Percentiles rank a stretch among this genome's conserved stretches.
Evolutionary conservation across 1,139 yeast species (phyloP).

Genomic region (Pichia sp.): DNA sequence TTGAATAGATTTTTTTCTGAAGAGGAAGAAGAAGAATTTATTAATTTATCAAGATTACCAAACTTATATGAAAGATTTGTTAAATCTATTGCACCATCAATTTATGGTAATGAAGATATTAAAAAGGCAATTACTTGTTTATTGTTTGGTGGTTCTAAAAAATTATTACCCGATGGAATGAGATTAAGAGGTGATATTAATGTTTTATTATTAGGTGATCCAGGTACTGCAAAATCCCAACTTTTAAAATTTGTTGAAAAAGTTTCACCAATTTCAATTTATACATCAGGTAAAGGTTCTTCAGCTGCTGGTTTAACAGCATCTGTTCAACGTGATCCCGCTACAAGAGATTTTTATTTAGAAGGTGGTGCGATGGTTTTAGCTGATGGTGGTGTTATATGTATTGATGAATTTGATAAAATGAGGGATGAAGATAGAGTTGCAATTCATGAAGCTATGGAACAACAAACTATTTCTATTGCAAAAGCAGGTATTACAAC

Average conservation of each 20-base stretch:
- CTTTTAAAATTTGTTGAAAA: constrained; percentile 90
- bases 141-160: constrained; percentile 91
- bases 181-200: constrained; percentile 95
- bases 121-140: constrained; percentile 91
- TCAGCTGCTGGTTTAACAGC: constrained; percentile 99
- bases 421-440: constrained; percentile 99
- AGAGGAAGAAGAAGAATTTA: constrained; percentile 89
- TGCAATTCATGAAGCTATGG: constrained; percentile 99
- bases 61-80: constrained; percentile 79
- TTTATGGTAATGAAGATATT: constrained; percentile 88
- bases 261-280: constrained; percentile 89
- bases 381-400: constrained; percentile 98
- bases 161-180: constrained; percentile 92
- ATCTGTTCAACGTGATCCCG: constrained; percentile 86
- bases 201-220: constrained; percentile 90
- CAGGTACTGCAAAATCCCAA: constrained; percentile 98
- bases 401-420: constrained; percentile 98
- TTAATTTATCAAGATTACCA: constrained; percentile 74
- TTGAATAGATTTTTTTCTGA: constrained; percentile 55
- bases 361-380: constrained; percentile 99
- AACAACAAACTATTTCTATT: constrained; percentile 97
- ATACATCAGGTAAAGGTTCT: constrained; percentile 98
- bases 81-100: constrained; percentile 93
- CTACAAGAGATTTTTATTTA: constrained; percentile 82
- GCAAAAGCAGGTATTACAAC: constrained; percentile 99